These are phyloP conservation scores for Sporobolomyces roseus DNA, from an alignment of 768 basidiomycete species.

Conservation along the genomic window DNA sequence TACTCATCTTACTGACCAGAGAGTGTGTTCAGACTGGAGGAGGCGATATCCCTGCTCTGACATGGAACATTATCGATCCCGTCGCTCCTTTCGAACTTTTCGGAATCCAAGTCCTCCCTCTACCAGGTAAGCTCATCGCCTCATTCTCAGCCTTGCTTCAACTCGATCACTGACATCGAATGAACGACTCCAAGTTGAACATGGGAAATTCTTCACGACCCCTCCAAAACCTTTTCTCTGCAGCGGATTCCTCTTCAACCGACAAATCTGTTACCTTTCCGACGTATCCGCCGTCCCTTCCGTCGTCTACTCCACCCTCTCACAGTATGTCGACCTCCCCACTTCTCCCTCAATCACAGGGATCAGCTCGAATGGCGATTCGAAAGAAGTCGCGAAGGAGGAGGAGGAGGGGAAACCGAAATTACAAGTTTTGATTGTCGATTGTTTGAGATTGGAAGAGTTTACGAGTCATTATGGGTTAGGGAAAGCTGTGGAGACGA, in stretches of 20 bases:
- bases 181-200: slow-evolving; percentile 35
- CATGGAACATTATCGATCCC: slow-evolving; percentile 70
- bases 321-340: background rate
- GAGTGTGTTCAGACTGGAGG: slow-evolving; percentile 44
- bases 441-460: slow-evolving; percentile 63
- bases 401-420: slow-evolving; percentile 6
- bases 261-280: slow-evolving; percentile 69
- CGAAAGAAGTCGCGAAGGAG: slow-evolving; percentile 28
- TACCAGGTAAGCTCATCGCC: slow-evolving; percentile 42
- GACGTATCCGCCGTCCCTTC: slow-evolving; percentile 79
- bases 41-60: slow-evolving; percentile 71
- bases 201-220: slow-evolving; percentile 42
- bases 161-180: no score
- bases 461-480: slow-evolving; percentile 80
- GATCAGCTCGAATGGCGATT: background rate
- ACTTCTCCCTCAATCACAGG: background rate
- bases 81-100: slow-evolving; percentile 36
- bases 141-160: background rate
- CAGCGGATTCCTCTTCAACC: slow-evolving; percentile 52
- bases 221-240: slow-evolving; percentile 40
- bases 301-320: slow-evolving; percentile 56
- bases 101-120: slow-evolving; percentile 47
- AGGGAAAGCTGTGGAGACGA: slow-evolving; percentile 58
- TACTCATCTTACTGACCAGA: background rate
- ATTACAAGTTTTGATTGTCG: slow-evolving; percentile 55